Percentiles rank a stretch among this genome's conserved stretches.
Evolutionary conservation across 495 filamentous ascomycete genomes (phyloP).

Genomic region (Hypoxylon cercidicola): DNA sequence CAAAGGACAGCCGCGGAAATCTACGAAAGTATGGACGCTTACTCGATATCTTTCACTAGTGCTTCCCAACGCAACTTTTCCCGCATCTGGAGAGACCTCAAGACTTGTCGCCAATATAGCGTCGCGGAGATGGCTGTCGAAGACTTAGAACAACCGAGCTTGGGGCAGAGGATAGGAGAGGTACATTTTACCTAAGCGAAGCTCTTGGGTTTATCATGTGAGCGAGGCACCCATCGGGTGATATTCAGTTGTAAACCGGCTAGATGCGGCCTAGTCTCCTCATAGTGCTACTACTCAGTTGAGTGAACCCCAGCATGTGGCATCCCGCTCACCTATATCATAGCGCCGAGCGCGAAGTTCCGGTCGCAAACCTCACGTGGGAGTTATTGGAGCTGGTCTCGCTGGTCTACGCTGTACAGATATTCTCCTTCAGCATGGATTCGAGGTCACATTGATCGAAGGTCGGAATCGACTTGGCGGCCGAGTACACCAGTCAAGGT

Average conservation of each 20-base stretch:
- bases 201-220: conserved; percentile 48
- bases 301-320: conserved; percentile 40
- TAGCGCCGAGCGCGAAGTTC: conserved; percentile 51
- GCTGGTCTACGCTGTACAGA: conserved; percentile 90
- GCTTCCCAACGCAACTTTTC: conserved; percentile 52
- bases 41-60: conserved; percentile 59
- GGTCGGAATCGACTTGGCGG: conserved; percentile 86
- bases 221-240: conserved; percentile 45
- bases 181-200: conserved; percentile 43
- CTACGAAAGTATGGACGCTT: conserved; percentile 58
- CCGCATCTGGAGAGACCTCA: conserved; percentile 61
- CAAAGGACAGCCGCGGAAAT: conserved; percentile 1
- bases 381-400: conserved; percentile 86
- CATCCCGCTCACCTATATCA: conserved; percentile 43
- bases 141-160: conserved; percentile 33
- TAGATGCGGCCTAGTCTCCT: conserved; percentile 47
- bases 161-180: conserved; percentile 44
- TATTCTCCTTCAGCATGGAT: conserved; percentile 79
- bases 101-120: conserved; percentile 45
- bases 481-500: conserved; percentile 67
- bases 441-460: conserved; percentile 86
- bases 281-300: conserved; percentile 46
- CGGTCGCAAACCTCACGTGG: conserved; percentile 61
- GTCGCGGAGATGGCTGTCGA: conserved; percentile 44
- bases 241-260: conserved; percentile 41